Evolutionary conservation across 1,139 yeast species (phyloP).

Genomic region (Scheffersomyces titani): DNA sequence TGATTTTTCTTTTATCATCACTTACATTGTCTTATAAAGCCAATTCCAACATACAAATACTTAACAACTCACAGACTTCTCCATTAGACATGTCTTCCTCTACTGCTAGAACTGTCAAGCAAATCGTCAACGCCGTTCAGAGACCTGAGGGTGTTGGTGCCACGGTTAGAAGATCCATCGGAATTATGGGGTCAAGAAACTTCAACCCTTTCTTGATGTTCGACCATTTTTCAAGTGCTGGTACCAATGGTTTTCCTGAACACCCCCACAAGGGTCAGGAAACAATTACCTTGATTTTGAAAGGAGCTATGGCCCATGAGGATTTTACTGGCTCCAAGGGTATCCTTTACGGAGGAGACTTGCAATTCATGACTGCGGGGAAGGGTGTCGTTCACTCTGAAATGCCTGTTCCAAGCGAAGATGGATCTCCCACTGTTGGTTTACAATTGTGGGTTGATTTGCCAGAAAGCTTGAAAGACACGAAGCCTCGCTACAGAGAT

Average conservation of each 20-base stretch:
- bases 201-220: constrained; percentile 84
- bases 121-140: constrained; percentile 65
- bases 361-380: constrained; percentile 96
- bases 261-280: constrained; percentile 95
- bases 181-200: constrained; percentile 63
- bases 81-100: constrained; percentile 2
- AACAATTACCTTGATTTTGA: constrained; percentile 73
- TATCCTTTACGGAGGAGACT: constrained; percentile 76
- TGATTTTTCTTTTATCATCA: constrained; percentile 5
- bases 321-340: constrained; percentile 89
- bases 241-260: constrained; percentile 71
- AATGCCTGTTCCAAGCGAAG: constrained; percentile 70
- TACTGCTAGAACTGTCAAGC: constrained; percentile 52
- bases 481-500: constrained; percentile 81
- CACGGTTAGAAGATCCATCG: constrained; percentile 78
- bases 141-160: constrained; percentile 92
- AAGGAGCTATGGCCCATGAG: constrained; percentile 85
- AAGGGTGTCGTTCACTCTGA: constrained; percentile 85
- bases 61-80: background rate
- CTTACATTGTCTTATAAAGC: constrained; percentile 1
- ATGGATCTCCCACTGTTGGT: constrained; percentile 63
- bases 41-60: constrained; percentile 1
- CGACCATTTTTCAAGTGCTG: constrained; percentile 65
- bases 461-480: constrained; percentile 67
- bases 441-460: constrained; percentile 92